These are phyloP conservation scores for Nemania serpens DNA, from an alignment of 2,329 filamentous ascomycete genomes.

Conservation along the genomic window DNA sequence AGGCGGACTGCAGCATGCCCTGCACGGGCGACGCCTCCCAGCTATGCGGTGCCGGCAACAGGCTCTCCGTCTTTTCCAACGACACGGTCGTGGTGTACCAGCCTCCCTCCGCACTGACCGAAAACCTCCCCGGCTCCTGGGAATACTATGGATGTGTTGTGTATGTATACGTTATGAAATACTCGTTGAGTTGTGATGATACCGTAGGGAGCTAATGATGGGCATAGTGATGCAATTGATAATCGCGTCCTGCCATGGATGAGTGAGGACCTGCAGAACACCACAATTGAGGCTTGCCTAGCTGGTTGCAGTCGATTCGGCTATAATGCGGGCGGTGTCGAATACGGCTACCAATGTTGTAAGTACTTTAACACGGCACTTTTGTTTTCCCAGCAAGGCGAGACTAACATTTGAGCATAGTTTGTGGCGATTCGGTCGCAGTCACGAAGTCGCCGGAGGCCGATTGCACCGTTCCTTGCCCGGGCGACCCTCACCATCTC, in stretches of 20 bases:
- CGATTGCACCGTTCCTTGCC: conserved; percentile 47
- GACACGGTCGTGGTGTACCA: conserved; percentile 27
- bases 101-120: conserved; percentile 27
- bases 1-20: conserved; percentile 34
- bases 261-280: conserved; percentile 45
- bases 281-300: conserved; percentile 48
- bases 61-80: conserved; percentile 34
- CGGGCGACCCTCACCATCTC: conserved; percentile 43
- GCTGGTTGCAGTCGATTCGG: conserved; percentile 47
- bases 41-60: conserved; percentile 34
- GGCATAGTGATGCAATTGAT: conserved; percentile 31
- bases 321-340: conserved; percentile 50
- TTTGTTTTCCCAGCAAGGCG: not conserved
- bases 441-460: conserved; percentile 41
- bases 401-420: conserved; percentile 8
- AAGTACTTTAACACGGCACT: conserved; percentile 15
- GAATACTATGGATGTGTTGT: conserved; percentile 33
- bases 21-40: conserved; percentile 34
- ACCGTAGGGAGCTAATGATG: conserved; percentile 2
- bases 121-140: conserved; percentile 24
- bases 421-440: conserved; percentile 46
- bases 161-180: conserved; percentile 7
- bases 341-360: conserved; percentile 50
- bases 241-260: conserved; percentile 45
- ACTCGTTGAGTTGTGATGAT: conserved; percentile 13